These are phyloP conservation scores for Thoreauomyces humboldtii DNA, from an alignment of 192 early-diverging fungal species.

Conservation along the genomic window DNA sequence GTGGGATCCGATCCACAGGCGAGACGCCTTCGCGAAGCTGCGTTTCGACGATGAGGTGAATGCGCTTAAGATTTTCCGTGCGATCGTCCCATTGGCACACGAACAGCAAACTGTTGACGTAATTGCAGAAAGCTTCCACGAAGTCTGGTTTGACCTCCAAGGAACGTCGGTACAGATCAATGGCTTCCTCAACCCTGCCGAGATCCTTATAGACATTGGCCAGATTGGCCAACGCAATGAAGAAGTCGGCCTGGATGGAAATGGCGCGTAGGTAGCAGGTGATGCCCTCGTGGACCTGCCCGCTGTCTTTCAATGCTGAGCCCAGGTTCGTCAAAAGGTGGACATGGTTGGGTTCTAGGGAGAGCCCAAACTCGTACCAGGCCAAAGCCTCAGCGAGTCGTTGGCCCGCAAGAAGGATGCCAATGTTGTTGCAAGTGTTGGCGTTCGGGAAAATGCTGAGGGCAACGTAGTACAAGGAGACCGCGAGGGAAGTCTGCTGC, in stretches of 20 bases:
- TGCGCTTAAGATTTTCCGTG: slow-evolving; percentile 68
- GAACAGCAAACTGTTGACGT: slow-evolving; percentile 82
- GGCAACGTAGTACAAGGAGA: slow-evolving; percentile 83
- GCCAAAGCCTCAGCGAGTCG: slow-evolving; percentile 76
- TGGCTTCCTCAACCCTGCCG: slow-evolving; percentile 84
- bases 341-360: slow-evolving; percentile 76
- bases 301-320: slow-evolving; percentile 85
- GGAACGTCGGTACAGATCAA: slow-evolving; percentile 80
- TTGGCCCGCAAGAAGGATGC: slow-evolving; percentile 70
- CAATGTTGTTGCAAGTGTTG: slow-evolving; percentile 89
- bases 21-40: slow-evolving; percentile 52
- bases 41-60: slow-evolving; percentile 74
- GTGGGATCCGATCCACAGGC: too few relatives aligned
- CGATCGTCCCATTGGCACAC: slow-evolving; percentile 89
- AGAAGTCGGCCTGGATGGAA: slow-evolving; percentile 79
- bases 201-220: slow-evolving; percentile 93
- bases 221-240: slow-evolving; percentile 88
- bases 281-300: slow-evolving; percentile 79
- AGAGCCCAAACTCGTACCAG: slow-evolving; percentile 85
- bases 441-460: slow-evolving; percentile 77
- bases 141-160: slow-evolving; percentile 84
- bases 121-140: slow-evolving; percentile 88
- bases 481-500: slow-evolving; percentile 63
- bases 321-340: slow-evolving; percentile 94
- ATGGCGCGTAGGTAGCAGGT: slow-evolving; percentile 88